These are phyloP conservation scores for Oemleria cerasiformis DNA, from an alignment of 306 rosid genomes.

Conservation along the genomic window DNA sequence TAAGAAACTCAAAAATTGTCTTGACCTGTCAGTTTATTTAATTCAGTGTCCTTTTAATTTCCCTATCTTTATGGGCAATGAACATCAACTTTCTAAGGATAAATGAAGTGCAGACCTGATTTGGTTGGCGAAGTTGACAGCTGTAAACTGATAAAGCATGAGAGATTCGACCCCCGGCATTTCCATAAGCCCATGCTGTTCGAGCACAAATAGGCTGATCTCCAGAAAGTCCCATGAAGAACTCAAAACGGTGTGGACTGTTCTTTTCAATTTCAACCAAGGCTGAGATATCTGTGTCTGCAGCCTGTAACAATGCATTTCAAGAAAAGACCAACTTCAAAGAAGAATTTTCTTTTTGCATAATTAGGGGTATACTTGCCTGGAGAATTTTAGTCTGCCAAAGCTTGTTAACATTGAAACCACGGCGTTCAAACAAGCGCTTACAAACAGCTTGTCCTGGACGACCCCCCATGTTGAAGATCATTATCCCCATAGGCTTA, in stretches of 20 bases:
- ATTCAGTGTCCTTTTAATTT: conserved; percentile 25
- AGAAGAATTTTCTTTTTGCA: conserved; percentile 17
- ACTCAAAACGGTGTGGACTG: conserved; percentile 98
- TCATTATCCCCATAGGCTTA: conserved; percentile 88
- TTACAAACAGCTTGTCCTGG: conserved; percentile 96
- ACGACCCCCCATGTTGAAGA: conserved; percentile 98
- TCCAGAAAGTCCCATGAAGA: conserved; percentile 97
- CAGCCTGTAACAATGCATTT: conserved; percentile 56
- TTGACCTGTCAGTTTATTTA: conserved; percentile 66
- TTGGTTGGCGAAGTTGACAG: conserved; percentile 95
- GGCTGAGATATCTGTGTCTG: conserved; percentile 92
- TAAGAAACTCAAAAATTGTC: conserved; percentile 83
- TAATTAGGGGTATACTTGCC: conserved; percentile 46
- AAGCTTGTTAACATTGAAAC: conserved; percentile 70
- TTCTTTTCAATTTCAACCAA: conserved; percentile 97
- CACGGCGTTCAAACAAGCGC: conserved; percentile 95
- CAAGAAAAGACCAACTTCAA: conserved; percentile 26
- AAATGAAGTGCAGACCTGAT: conserved; percentile 56
- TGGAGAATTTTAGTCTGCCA: conserved; percentile 98
- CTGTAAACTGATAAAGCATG: conserved; percentile 97
- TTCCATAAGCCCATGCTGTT: conserved; percentile 95
- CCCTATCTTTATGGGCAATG: conserved; percentile 18
- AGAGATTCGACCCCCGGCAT: conserved; percentile 83
- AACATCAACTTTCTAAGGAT: conserved; percentile 16
- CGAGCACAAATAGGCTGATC: conserved; percentile 97